Evolutionary conservation across 176 grass and related monocot species (phyloP).

Genomic region (Pontederia paniculata): DNA sequence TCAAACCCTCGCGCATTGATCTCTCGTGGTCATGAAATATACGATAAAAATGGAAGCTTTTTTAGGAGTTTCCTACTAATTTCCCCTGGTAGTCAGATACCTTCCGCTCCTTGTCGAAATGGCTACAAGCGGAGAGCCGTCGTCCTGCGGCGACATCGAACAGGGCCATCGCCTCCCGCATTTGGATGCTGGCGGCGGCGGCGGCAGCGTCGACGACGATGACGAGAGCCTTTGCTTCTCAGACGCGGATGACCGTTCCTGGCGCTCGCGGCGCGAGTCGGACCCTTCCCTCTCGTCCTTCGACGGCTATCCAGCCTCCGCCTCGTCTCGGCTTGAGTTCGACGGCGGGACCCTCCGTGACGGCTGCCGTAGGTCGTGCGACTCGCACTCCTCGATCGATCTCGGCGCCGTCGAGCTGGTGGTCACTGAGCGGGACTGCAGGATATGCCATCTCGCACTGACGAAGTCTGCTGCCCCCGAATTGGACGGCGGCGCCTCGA

Average conservation of each 20-base stretch:
- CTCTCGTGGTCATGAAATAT: too few relatives aligned
- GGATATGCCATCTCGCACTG: slow-evolving; percentile 6
- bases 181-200: too few relatives aligned
- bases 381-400: neutral
- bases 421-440: neutral
- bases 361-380: neutral
- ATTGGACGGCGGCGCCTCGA: neutral
- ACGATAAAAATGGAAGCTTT: too few relatives aligned
- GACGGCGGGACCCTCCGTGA: neutral
- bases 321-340: neutral
- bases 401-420: neutral
- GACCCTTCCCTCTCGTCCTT: neutral
- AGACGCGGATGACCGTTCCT: slow-evolving; percentile 58
- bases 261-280: slow-evolving; percentile 44
- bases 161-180: too few relatives aligned
- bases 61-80: too few relatives aligned
- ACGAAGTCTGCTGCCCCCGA: neutral
- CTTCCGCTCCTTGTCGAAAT: too few relatives aligned
- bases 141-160: too few relatives aligned
- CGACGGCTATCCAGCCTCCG: neutral
- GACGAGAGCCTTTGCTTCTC: slow-evolving; percentile 56
- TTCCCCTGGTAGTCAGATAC: too few relatives aligned
- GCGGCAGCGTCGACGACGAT: neutral
- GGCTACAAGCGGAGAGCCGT: too few relatives aligned
- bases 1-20: too few relatives aligned